Evolutionary conservation across 805 yeast genomes (phyloP).

Genomic region (Wickerhamomyces rabaulensis): DNA sequence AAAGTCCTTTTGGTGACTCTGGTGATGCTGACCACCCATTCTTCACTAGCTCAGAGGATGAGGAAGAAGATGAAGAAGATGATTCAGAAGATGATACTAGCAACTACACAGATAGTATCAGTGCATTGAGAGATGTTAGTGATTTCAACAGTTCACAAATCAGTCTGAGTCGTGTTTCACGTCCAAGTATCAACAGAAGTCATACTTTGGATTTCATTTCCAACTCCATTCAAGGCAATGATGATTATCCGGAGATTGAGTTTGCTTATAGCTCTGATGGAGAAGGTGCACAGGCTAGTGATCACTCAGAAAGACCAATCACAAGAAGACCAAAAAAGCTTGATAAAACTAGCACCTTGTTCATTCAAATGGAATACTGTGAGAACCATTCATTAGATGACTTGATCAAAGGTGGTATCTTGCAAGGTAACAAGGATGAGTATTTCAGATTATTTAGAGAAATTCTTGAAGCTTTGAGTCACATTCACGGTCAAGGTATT

Average conservation of each 20-base stretch:
- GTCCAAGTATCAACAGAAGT: slow-evolving; percentile 26
- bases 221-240: slow-evolving; percentile 41
- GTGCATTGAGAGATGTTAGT: slow-evolving; percentile 4
- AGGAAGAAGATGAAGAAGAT: slow-evolving; percentile 22
- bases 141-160: slow-evolving; percentile 6
- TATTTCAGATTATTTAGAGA: slow-evolving; percentile 91
- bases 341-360: slow-evolving; percentile 57
- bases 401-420: slow-evolving; percentile 67
- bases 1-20: slow-evolving; percentile 33
- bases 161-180: slow-evolving; percentile 6
- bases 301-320: slow-evolving; percentile 4
- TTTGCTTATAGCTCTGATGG: slow-evolving; percentile 35
- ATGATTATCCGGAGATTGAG: slow-evolving; percentile 45
- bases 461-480: slow-evolving; percentile 80
- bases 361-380: slow-evolving; percentile 98
- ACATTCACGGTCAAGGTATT: slow-evolving; percentile 89
- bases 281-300: slow-evolving; percentile 13
- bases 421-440: slow-evolving; percentile 65
- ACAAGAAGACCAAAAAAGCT: slow-evolving; percentile 15
- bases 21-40: slow-evolving; percentile 29
- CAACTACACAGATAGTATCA: slow-evolving; percentile 2
- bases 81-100: slow-evolving; percentile 5
- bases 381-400: slow-evolving; percentile 88
- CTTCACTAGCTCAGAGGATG: slow-evolving; percentile 19
- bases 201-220: slow-evolving; percentile 64